Evolutionary conservation across 2,329 filamentous ascomycete genomes (phyloP), one percentile per base, ranked within the genome.

Genomic region (Periconia digitata): DNA sequence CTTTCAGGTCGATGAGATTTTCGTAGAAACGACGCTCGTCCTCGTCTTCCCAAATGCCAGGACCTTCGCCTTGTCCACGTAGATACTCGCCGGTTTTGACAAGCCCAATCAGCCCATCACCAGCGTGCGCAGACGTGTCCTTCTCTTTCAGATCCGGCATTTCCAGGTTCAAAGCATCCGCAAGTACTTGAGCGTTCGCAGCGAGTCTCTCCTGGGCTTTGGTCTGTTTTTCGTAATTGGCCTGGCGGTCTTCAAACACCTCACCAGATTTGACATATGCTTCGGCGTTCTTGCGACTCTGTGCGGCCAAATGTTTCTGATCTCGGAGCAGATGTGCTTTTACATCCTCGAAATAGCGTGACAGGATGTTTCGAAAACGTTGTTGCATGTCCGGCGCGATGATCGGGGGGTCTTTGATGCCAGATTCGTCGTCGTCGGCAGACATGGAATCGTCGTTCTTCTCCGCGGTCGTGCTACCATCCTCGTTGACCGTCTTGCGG

Each of bases 241-340:
- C 84, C 69, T 99, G 94, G 43, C 94, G 87, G 65, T 99, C 94
- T 69, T 99, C 94, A 56, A 99, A 97, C 5, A 99, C 92, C 67
- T 99, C 94, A 2, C 94, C 94, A 32, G 94, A 97, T 66, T 96
- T 96, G 62, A 99, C 92, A 63, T 99, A 99, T 6, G 92, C 94
- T 72, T 99, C 94, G 1, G 94, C 92, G 72, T 99, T 99, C 59
- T 92, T 91, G 54, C 91, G 89, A 45, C 89, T 90, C 73, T 99
- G 94, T 21, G 83, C 85, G 44, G 85, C 83, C 35, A 99, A 86
- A 35, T 88, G 86, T 70, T 95, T 94, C 69, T 99, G 94, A 62
- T 97, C 91, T n/a, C 89, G 86, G 23, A 92, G 71, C 23, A 99
- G 80, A 64, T 97, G 94, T 15, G 81, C 78, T 65, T 95, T 96